Conservation (phyloP, 192 early-diverging fungal genomes). For the Coemansia furcata region DNA sequence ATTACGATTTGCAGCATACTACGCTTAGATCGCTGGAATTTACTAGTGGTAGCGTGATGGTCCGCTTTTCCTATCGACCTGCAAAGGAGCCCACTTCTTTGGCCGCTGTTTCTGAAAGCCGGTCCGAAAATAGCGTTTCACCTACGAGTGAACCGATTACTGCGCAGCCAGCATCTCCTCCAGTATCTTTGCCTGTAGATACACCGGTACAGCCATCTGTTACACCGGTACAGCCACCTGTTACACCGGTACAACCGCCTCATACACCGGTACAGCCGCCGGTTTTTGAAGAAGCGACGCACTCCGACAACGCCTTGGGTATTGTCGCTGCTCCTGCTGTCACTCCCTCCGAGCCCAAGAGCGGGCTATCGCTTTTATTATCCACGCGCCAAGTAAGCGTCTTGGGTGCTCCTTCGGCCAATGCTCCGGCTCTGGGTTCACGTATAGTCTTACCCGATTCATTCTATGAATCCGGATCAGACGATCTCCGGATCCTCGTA, state of each 20-base stretch:
- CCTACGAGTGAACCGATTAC: background rate
- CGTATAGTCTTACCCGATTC: constrained; percentile 77
- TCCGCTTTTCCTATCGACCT: constrained; percentile 64
- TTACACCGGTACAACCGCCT: too few species aligned
- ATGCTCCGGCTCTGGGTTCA: constrained; percentile 23
- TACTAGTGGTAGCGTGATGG: constrained; percentile 62
- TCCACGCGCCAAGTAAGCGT: constrained; percentile 37
- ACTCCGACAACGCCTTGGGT: background rate
- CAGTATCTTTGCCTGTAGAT: background rate
- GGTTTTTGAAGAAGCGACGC: background rate
- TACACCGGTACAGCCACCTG: background rate
- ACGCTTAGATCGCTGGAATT: constrained; percentile 71
- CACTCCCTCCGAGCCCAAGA: background rate
- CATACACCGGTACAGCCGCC: background rate
- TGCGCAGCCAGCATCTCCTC: background rate
- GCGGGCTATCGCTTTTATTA: background rate
- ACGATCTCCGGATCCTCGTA: constrained; percentile 70
- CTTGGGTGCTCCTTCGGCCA: constrained; percentile 54
- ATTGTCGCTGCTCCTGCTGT: background rate
- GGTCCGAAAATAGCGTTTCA: background rate
- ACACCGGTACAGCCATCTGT: background rate
- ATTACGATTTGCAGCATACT: constrained; percentile 60
- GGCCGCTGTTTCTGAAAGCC: constrained; percentile 14
- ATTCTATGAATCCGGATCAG: constrained; percentile 73
- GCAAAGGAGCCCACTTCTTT: constrained; percentile 31